Base-by-base conservation (phyloP, 345 rosid species). In the Salix arbutifolia region DNA sequence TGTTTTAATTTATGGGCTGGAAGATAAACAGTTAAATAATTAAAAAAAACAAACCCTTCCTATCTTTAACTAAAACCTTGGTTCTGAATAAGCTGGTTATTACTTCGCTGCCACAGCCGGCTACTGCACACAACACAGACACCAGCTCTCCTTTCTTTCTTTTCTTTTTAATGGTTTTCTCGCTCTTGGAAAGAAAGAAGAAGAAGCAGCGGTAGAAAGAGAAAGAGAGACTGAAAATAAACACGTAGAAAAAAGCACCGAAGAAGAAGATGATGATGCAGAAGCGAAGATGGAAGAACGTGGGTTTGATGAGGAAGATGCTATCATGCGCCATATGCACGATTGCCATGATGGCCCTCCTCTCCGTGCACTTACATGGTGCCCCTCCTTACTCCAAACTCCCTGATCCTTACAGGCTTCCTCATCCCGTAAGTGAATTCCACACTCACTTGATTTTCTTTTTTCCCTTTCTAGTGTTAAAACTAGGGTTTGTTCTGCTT, bases 341-440 rank as follows among this genome's bases (percentile, higher is more conserved):
- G 11, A 67, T 67, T 37, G 70, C 70, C 6, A 37, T 37, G 46
- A 21, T 37, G 25, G 46, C 44, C 11, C 50, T 67, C 70, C 44
- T 67, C 70, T 67, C 70, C 46, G 70, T 67, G 0, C 70, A 67
- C 70, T 11, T 67, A 18, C 70, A 21, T 14, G 4, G 4, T 2
- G 6, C 21, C 30, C 46, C 23, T 21, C 70, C 28, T 37, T 5
- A 8, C 70, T 67, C 70, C 11, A 67, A 37, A 18, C 42, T 87
- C 56, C 73, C 86, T 74, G 91, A 87, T 77, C 82, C 81, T 42
- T 77, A 74, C 81, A 84, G 81, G 74, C 90, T 88, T 42, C 88
- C 88, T 83, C 38, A 73, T 80, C 75, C 67, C 85, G 82, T 89
- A 72, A 42, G 86, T 83, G 0, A 19, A 6, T 8, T 2, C 3